These are phyloP conservation scores for Sphaerulina musiva DNA, from an alignment of 2,329 filamentous ascomycete species.

Conservation along the genomic window DNA sequence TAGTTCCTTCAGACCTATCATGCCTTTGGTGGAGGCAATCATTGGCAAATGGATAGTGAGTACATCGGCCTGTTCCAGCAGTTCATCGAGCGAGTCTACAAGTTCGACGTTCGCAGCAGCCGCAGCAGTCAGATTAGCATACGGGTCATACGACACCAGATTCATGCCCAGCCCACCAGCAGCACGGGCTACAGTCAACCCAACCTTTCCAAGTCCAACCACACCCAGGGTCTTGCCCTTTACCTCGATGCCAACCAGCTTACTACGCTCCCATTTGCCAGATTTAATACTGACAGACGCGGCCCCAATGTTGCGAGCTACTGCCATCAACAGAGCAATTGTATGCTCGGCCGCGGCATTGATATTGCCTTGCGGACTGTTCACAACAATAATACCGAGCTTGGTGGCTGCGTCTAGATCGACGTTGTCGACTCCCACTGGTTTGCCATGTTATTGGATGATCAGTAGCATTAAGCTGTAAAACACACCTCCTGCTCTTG, in stretches of 20 bases:
- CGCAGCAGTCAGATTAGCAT: slow-evolving; percentile 67
- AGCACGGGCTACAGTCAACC: slow-evolving; percentile 72
- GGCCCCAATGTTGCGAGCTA: slow-evolving; percentile 65
- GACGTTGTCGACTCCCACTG: slow-evolving; percentile 75
- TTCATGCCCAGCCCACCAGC: slow-evolving; percentile 71
- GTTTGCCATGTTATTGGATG: background rate
- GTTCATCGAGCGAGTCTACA: slow-evolving; percentile 32
- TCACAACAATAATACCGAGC: slow-evolving; percentile 71
- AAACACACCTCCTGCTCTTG: slow-evolving; percentile 54
- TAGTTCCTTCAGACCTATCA: slow-evolving; percentile 63
- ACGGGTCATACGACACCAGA: slow-evolving; percentile 68
- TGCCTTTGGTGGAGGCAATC: slow-evolving; percentile 66
- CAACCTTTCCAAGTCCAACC: slow-evolving; percentile 43
- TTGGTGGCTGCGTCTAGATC: slow-evolving; percentile 63
- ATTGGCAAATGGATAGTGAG: slow-evolving; percentile 76
- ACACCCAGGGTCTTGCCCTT: slow-evolving; percentile 56
- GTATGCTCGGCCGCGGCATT: slow-evolving; percentile 54
- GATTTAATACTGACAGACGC: slow-evolving; percentile 62
- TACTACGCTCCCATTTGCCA: slow-evolving; percentile 66
- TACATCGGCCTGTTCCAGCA: slow-evolving; percentile 66
- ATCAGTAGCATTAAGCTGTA: background rate
- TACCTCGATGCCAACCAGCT: slow-evolving; percentile 69
- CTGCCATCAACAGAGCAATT: slow-evolving; percentile 59
- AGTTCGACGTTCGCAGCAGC: slow-evolving; percentile 55
- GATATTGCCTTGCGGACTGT: slow-evolving; percentile 73